Evolutionary conservation across 2,329 filamentous ascomycete species (phyloP), one percentile per base, ranked within the genome.

Genomic region (Whalleya microplaca): DNA sequence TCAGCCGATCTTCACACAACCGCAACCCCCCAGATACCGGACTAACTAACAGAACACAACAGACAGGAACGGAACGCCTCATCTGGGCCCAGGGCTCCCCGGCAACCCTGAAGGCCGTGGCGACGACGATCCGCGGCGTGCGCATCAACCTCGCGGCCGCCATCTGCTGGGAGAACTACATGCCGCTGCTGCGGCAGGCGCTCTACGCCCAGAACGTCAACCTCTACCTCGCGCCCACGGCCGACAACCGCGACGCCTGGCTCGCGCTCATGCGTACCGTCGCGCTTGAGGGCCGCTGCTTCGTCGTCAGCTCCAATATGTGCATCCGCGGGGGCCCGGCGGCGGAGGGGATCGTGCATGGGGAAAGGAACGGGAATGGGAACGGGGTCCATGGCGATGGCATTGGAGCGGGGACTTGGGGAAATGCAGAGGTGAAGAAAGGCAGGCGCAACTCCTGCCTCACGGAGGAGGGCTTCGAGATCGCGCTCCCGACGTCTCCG

Each of bases 151-250:
- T 97, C 57, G 93, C 89, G 0, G 87, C 90, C 2, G 94, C 92
- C 2, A 96, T 98, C 64, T 96, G 93, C 79, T 97, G 93, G 93
- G 93, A 98, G 73, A 96, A 91, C 73, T 96, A 94, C 76, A 97
- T 96, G 92, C 93, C 93, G 0, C 78, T 97, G 18, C 79, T 97
- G 7, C 84, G 94, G 18, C 90, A 96, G 71, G 83, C 86, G 16
- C 80, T 97, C 40, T 98, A 97, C 73, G 83, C 85, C 2, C 94
- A 97, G 73, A 96, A 96, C 69, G 86, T 97, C 67, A 96, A 96
- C 71, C 76, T 97, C 12, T 97, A 94, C 74, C 84, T 97, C 1
- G 92, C 93, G 0, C 94, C 94, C 0, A 97, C 93, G 0, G 93
- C 93, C 1, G 94, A 97, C 75, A 84, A 81, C 19, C 82, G 93